A percentile compares a stretch with the other conserved stretches of the same genome.
Evolutionary conservation across 495 filamentous ascomycete genomes (phyloP).

Genomic region (Bacidia rubella): DNA sequence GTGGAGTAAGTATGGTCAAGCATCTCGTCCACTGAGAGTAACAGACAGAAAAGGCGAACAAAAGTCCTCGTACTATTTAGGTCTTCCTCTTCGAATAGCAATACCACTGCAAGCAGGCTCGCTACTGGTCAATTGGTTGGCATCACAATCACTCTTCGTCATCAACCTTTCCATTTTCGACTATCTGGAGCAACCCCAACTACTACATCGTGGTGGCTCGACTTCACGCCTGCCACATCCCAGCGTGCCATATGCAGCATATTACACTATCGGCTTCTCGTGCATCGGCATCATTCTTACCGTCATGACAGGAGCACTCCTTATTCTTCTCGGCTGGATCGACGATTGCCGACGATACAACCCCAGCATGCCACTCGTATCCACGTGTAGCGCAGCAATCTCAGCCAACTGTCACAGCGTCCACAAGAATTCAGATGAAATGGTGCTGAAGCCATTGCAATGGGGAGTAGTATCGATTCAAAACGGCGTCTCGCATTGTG

Average conservation of each 20-base stretch:
- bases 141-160: slow-evolving; percentile 28
- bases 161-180: background rate
- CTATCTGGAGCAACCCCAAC: background rate
- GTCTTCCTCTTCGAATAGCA: slow-evolving; percentile 27
- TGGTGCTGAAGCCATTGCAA: background rate
- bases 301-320: background rate
- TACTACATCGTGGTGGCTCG: background rate
- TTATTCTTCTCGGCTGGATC: background rate
- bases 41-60: slow-evolving; percentile 23
- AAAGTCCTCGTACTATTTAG: slow-evolving; percentile 27
- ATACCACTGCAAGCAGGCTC: slow-evolving; percentile 21
- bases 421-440: background rate
- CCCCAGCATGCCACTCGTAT: background rate
- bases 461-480: background rate
- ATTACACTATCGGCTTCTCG: background rate
- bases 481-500: background rate
- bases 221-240: background rate
- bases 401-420: background rate
- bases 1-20: slow-evolving; percentile 14
- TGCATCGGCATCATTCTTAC: background rate
- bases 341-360: background rate
- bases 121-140: slow-evolving; percentile 25
- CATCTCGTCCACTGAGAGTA: slow-evolving; percentile 26
- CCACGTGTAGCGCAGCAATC: background rate
- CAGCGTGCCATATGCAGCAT: background rate